phyloP scores from a whole-genome alignment of 2,329 filamentous ascomycete genomes.

The Pseudogymnoascus sp. region DNA sequence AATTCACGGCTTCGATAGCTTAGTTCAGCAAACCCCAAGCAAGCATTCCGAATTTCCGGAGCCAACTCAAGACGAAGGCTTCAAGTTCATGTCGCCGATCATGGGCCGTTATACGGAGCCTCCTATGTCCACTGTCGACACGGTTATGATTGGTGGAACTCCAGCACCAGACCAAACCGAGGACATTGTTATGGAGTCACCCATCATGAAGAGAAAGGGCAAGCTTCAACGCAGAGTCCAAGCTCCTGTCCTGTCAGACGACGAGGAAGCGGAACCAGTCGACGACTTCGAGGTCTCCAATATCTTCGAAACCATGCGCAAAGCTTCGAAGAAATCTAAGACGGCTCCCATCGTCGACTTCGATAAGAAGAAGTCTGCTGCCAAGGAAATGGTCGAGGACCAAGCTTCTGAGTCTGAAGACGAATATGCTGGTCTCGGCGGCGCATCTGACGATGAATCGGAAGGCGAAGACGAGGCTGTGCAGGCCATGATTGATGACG shows the following conservation, averaged over 20 bases:
- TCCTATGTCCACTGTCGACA: slow-evolving; percentile 65
- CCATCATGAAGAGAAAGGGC: slow-evolving; percentile 56
- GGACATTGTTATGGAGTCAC: slow-evolving; percentile 51
- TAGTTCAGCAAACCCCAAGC: slow-evolving; percentile 38
- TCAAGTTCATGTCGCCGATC: slow-evolving; percentile 66
- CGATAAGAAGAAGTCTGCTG: slow-evolving; percentile 80
- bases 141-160: slow-evolving; percentile 47
- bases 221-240: slow-evolving; percentile 45
- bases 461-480: slow-evolving; percentile 66
- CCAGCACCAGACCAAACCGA: slow-evolving; percentile 25
- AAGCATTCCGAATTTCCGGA: slow-evolving; percentile 64
- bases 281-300: slow-evolving; percentile 36
- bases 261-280: slow-evolving; percentile 26
- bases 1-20: slow-evolving; percentile 51
- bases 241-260: slow-evolving; percentile 37
- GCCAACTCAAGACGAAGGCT: slow-evolving; percentile 74
- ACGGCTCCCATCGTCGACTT: slow-evolving; percentile 48
- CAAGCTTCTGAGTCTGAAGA: slow-evolving; percentile 97
- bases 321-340: slow-evolving; percentile 54
- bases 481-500: slow-evolving; percentile 80
- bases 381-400: slow-evolving; percentile 81
- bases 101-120: slow-evolving; percentile 59
- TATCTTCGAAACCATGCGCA: slow-evolving; percentile 54
- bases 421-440: slow-evolving; percentile 91
- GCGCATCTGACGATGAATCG: slow-evolving; percentile 79